phyloP scores from a whole-genome alignment of 108 stramenopile genomes.

The Nitzschia sp. region DNA sequence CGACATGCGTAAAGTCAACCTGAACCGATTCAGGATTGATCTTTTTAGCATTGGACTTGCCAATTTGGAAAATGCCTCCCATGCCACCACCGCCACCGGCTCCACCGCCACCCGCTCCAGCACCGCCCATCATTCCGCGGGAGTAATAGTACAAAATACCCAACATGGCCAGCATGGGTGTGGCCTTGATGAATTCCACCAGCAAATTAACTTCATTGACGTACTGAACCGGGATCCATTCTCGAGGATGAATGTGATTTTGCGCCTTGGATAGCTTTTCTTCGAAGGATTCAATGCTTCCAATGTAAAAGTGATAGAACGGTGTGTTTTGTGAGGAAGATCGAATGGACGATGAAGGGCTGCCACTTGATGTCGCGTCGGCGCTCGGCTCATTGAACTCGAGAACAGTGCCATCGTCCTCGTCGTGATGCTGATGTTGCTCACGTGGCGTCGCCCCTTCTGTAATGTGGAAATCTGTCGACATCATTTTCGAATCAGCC shows the following conservation, averaged over 20 bases:
- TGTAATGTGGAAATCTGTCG: background rate
- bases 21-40: constrained; percentile 84
- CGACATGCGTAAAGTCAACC: constrained; percentile 95
- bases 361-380: background rate
- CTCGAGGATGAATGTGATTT: constrained; percentile 75
- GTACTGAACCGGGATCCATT: constrained; percentile 96
- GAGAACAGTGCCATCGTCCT: constrained; percentile 25
- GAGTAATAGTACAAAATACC: constrained; percentile 81
- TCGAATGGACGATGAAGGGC: constrained; percentile 6
- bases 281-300: constrained; percentile 96
- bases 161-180: constrained; percentile 79
- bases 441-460: background rate
- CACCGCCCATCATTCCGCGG: constrained; percentile 77
- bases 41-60: constrained; percentile 88
- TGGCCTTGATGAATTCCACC: constrained; percentile 71
- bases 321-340: constrained; percentile 28
- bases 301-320: constrained; percentile 94
- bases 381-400: constrained; percentile 21
- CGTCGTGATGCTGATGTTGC: constrained; percentile 3
- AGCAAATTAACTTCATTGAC: constrained; percentile 88
- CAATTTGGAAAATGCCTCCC: constrained; percentile 75
- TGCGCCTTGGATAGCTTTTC: constrained; percentile 94
- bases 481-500: background rate
- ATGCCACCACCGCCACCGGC: constrained; percentile 80
- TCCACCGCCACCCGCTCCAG: constrained; percentile 63